Percentiles rank a stretch among this genome's conserved stretches.
Evolutionary conservation across 331 rosid species (phyloP).

Genomic region (Pyracantha coccinea): DNA sequence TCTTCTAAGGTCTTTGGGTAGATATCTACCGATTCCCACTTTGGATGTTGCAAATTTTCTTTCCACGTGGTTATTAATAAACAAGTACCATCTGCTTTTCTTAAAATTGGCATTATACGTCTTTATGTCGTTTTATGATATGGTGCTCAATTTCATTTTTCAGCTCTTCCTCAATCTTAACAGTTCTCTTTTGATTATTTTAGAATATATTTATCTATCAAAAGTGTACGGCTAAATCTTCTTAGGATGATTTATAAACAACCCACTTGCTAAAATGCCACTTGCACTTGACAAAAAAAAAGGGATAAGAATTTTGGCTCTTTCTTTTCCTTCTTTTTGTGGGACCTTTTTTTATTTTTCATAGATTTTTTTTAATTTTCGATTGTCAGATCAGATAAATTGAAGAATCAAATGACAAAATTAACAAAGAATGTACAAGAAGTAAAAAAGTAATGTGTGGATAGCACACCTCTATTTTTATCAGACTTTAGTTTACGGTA

Average conservation of each 20-base stretch:
- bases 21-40: not conserved
- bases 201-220: not conserved
- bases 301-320: not conserved
- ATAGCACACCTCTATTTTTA: no score
- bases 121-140: not conserved
- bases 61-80: constrained; percentile 10
- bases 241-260: not conserved
- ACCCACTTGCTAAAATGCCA: not conserved
- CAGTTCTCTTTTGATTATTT: not conserved
- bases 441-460: no score
- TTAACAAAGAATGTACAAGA: no score
- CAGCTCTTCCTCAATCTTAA: not conserved
- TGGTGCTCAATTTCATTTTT: not conserved
- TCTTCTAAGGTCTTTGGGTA: not conserved
- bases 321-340: not conserved
- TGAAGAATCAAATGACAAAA: rapidly evolving
- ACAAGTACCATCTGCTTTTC: not conserved
- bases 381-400: rapidly evolving
- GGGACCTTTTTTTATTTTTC: not conserved
- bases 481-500: no score
- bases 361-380: no score
- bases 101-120: not conserved
- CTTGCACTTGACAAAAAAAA: not conserved
- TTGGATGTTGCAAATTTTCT: constrained; percentile 5
- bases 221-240: not conserved